A percentile compares a stretch with the other conserved stretches of the same genome.
These are phyloP conservation scores for Myxozyma udenii DNA, from an alignment of 805 yeast genomes.

Conservation along the genomic window DNA sequence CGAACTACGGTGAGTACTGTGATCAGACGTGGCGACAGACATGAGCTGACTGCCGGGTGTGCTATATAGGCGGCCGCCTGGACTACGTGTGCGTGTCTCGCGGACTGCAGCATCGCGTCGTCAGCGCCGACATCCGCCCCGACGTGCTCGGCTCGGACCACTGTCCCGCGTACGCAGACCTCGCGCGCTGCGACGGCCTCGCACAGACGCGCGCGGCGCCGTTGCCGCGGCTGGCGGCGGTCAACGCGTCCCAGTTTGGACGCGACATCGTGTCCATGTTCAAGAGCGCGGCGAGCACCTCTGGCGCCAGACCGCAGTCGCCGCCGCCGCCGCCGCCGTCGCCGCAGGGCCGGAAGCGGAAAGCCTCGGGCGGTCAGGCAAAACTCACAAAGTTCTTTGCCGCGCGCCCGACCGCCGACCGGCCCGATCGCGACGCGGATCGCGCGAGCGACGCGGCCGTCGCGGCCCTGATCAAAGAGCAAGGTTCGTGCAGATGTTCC, in stretches of 20 bases:
- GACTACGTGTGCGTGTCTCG: conserved; percentile 65
- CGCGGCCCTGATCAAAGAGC: background rate
- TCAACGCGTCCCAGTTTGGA: background rate
- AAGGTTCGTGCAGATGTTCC: too few species aligned
- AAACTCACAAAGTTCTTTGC: conserved; percentile 5
- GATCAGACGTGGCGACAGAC: background rate
- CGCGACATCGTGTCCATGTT: background rate
- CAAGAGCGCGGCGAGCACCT: background rate
- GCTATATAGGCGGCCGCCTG: conserved; percentile 70
- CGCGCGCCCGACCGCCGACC: background rate
- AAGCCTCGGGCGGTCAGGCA: conserved; percentile 2
- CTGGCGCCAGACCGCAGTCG: background rate
- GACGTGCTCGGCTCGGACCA: conserved; percentile 84
- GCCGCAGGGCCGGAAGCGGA: background rate
- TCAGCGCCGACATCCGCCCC: conserved; percentile 60
- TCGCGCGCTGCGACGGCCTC: background rate
- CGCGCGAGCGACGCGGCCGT: background rate
- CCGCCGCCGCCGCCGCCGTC: background rate
- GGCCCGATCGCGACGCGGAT: background rate
- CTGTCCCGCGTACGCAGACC: conserved; percentile 81
- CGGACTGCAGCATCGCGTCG: conserved; percentile 39
- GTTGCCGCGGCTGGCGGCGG: background rate
- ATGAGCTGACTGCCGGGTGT: too few species aligned
- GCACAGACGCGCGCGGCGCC: background rate
- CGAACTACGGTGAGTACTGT: conserved; percentile 48